Conservation (phyloP, 805 yeast genomes). For the Maudiozyma bulderi region DNA sequence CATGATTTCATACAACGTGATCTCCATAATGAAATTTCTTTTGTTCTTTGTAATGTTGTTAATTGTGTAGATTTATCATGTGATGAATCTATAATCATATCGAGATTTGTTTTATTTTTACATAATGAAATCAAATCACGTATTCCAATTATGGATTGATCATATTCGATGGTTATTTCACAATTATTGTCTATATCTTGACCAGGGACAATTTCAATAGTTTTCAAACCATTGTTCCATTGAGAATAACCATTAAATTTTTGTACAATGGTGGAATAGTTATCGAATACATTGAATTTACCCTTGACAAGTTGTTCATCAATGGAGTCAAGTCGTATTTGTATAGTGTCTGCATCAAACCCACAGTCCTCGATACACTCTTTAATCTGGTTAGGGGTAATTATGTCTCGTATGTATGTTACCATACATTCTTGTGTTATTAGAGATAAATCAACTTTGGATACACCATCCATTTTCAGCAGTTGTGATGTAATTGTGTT, state of each 20-base stretch:
- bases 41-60: conserved; percentile 52
- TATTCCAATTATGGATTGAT: conserved; percentile 46
- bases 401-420: conserved; percentile 33
- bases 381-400: conserved; percentile 30
- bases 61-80: conserved; percentile 62
- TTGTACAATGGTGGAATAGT: neutral
- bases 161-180: conserved; percentile 34
- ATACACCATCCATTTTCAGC: conserved; percentile 41
- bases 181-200: neutral
- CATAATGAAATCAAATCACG: conserved; percentile 51
- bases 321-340: neutral
- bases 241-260: neutral
- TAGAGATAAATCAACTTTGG: conserved; percentile 53
- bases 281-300: neutral
- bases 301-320: neutral
- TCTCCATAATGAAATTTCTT: conserved; percentile 69
- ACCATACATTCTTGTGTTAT: conserved; percentile 66
- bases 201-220: neutral
- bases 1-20: conserved; percentile 43
- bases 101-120: conserved; percentile 39
- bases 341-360: conserved; percentile 40
- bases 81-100: conserved; percentile 37
- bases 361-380: conserved; percentile 69
- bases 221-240: neutral
- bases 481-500: conserved; percentile 54